Base-by-base conservation (phyloP, 306 rosid species). In the Citrullus amarus region DNA sequence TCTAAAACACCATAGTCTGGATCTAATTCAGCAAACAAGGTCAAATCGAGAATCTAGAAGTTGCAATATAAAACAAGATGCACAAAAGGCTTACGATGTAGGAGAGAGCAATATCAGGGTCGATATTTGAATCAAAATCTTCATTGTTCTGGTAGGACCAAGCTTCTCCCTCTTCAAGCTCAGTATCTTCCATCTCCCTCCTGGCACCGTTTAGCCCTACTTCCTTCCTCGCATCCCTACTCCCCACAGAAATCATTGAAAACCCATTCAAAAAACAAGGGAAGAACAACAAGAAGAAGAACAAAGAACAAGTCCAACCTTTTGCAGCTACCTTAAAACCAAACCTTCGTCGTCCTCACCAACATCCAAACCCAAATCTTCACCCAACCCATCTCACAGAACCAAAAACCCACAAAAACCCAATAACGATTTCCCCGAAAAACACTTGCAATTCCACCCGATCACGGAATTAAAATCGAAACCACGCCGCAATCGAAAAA, bases 161-260 rank as follows among this genome's bases (percentile, higher is more conserved):
- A 2, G 99, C 97, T 79, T 95, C 99, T 78, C 99, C 99, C 83
- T 92, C 97, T 90, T 95, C 99, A 81, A 90, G 99, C 90, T 95
- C 99, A 58, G 89, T 83, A 85, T 92, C 97, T 78, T 89, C 97
- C 97, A 92, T 95, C 63, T 82, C 95, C 83, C 75, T 59, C 84
- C 85, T 76, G 30, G 73, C 84, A 85, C 84, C 86, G 75, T 81
- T 86, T 81, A 88, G 82, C 86, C 88, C 96, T 87, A 86, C 57
- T 59, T 80, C 93, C 89, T 88, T 85, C 87, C 92, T 88, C 79
- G 83, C 99, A 95, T 95, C 97, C 82, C 97, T 85, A 81, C 76
- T 79, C 55, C 90, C 90, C 65, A 90, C 90, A 78, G 89, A 92
- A 84, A 92, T 88, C 99, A 92, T 95, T 74, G 50, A 74, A 32